These are phyloP conservation scores for Aspergillus piperis DNA, from an alignment of 2,329 filamentous ascomycete genomes.

Conservation along the genomic window DNA sequence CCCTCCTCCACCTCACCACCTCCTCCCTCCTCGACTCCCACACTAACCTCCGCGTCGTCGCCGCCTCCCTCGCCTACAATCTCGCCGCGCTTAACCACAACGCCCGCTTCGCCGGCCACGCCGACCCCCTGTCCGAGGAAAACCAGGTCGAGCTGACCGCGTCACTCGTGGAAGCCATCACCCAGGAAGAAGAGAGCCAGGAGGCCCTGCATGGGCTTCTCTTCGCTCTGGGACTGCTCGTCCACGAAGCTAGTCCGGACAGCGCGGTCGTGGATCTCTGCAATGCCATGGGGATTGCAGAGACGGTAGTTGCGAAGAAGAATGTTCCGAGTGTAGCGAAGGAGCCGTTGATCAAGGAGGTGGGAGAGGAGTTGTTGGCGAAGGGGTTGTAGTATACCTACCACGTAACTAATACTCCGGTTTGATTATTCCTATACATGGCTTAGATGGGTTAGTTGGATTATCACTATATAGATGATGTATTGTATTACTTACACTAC, in stretches of 20 bases:
- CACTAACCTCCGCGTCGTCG: slow-evolving; percentile 77
- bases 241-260: slow-evolving; percentile 68
- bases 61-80: slow-evolving; percentile 82
- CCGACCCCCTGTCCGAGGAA: slow-evolving; percentile 63
- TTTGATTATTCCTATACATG: too few species aligned
- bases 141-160: slow-evolving; percentile 81
- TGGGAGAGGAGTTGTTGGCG: slow-evolving; percentile 49
- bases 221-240: slow-evolving; percentile 72
- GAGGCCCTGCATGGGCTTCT: slow-evolving; percentile 78
- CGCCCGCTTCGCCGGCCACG: slow-evolving; percentile 58
- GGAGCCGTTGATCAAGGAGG: slow-evolving; percentile 59
- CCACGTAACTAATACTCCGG: neutral
- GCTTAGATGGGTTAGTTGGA: too few species aligned
- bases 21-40: slow-evolving; percentile 76
- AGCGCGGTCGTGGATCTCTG: slow-evolving; percentile 81
- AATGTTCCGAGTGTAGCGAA: slow-evolving; percentile 42
- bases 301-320: slow-evolving; percentile 57
- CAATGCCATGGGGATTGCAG: slow-evolving; percentile 71
- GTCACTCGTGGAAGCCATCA: slow-evolving; percentile 74
- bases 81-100: slow-evolving; percentile 71
- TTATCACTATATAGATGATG: too few species aligned
- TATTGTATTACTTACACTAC: too few species aligned
- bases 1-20: slow-evolving; percentile 70
- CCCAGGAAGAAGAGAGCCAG: slow-evolving; percentile 51
- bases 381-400: slow-evolving; percentile 33